Percentiles rank a stretch among this genome's conserved stretches.
These are phyloP conservation scores for Candida krabiensis DNA, from an alignment of 805 yeast species.

Conservation along the genomic window DNA sequence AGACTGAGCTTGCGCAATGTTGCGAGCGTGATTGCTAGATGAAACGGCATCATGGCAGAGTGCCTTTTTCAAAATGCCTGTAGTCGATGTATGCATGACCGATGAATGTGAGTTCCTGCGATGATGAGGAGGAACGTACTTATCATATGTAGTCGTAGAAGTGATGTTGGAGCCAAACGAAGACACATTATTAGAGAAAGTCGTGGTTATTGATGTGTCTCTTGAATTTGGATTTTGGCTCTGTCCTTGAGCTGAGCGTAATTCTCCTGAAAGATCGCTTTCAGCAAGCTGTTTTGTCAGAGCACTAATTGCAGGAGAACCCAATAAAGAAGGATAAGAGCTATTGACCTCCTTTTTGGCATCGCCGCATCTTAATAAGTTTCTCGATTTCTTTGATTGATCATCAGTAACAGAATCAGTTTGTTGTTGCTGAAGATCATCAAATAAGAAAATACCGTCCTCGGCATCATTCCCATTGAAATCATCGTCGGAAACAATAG, in stretches of 20 bases:
- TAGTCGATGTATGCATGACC: conserved; percentile 13
- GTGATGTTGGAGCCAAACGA: conserved; percentile 27
- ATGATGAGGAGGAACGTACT: conserved; percentile 57
- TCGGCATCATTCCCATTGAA: conserved; percentile 25
- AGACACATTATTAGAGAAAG: conserved; percentile 24
- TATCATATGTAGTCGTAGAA: conserved; percentile 18
- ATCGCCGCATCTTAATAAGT: conserved; percentile 4
- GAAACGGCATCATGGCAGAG: conserved; percentile 15
- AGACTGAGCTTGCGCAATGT: conserved; percentile 8
- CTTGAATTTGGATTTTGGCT: conserved; percentile 19
- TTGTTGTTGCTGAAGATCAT: conserved; percentile 29
- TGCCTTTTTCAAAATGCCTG: conserved; percentile 20
- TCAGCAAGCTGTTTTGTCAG: conserved; percentile 20
- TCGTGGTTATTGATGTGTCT: conserved; percentile 28
- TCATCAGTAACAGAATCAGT: conserved; percentile 8
- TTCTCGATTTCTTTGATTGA: conserved; percentile 4
- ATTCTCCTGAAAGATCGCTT: conserved; percentile 6
- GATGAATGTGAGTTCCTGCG: conserved; percentile 40
- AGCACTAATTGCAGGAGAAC: conserved; percentile 12
- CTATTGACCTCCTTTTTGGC: conserved; percentile 13
- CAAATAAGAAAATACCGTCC: conserved; percentile 40
- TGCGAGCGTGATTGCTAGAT: conserved; percentile 5
- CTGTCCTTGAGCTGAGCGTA: background rate
- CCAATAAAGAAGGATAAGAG: conserved; percentile 27
- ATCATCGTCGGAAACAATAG: conserved; percentile 32